Percentiles rank a stretch among this genome's conserved stretches.
phyloP scores from a whole-genome alignment of 352 stramenopile genomes.

The Phytopythium mirpurense region DNA sequence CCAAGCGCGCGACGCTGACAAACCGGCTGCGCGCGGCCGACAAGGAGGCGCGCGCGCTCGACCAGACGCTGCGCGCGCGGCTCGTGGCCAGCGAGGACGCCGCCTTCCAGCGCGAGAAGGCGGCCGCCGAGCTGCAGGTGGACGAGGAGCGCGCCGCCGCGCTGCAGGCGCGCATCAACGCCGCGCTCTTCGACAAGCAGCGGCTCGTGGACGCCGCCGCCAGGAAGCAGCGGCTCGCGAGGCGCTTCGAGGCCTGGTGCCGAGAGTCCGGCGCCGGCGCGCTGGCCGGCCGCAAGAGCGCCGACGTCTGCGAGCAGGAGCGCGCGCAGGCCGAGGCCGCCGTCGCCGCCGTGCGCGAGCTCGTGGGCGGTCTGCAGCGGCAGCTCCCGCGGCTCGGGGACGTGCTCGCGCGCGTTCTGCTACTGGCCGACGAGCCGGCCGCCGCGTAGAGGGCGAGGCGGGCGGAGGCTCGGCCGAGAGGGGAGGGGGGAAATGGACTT shows the following conservation, averaged over 20 bases:
- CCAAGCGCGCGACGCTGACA: constrained; percentile 74
- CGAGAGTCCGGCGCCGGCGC: constrained; percentile 31
- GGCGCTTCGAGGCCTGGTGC: constrained; percentile 57
- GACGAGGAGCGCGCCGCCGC: constrained; percentile 56
- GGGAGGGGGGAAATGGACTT: neutral
- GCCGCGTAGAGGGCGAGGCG: neutral
- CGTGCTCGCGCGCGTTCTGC: constrained; percentile 72
- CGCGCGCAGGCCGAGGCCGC: constrained; percentile 35
- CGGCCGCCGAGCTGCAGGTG: constrained; percentile 71
- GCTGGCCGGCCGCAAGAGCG: constrained; percentile 5
- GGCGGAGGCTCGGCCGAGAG: no score
- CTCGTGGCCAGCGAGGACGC: constrained; percentile 62
- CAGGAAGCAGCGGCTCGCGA: constrained; percentile 64
- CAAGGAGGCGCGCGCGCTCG: constrained; percentile 48
- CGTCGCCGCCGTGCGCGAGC: constrained; percentile 48
- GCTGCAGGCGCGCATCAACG: constrained; percentile 84
- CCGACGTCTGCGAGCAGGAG: constrained; percentile 4
- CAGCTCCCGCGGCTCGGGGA: constrained; percentile 78
- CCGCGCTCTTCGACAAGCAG: constrained; percentile 89
- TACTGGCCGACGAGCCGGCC: constrained; percentile 69
- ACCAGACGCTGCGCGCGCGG: constrained; percentile 60
- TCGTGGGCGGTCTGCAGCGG: constrained; percentile 52
- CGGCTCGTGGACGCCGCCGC: constrained; percentile 71
- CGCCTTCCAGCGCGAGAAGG: constrained; percentile 73
- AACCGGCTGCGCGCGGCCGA: constrained; percentile 72